Conservation (phyloP, 2,329 filamentous ascomycete species). For the Apiospora sp. region DNA sequence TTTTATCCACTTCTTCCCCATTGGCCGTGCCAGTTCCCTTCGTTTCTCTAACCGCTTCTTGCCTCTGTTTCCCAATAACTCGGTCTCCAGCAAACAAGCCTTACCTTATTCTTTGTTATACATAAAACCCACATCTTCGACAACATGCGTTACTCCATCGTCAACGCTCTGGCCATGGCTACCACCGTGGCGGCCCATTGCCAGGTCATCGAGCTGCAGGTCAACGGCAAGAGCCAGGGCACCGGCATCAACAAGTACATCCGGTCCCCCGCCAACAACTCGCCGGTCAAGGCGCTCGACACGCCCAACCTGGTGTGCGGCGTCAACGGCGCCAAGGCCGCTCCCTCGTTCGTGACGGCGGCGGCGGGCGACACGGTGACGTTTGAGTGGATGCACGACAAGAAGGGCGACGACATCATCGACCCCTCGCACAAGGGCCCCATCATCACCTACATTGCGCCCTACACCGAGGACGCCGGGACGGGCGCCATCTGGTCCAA, state of each 20-base stretch:
- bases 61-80: neutral
- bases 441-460: constrained; percentile 60
- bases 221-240: constrained; percentile 55
- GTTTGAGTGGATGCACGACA: constrained; percentile 61
- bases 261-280: constrained; percentile 53
- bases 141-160: constrained; percentile 44
- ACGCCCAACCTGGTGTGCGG: constrained; percentile 54
- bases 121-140: constrained; percentile 30
- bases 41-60: constrained; percentile 19
- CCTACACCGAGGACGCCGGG: constrained; percentile 47
- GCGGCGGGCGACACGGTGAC: constrained; percentile 55
- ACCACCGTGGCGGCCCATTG: constrained; percentile 53
- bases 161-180: constrained; percentile 44
- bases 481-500: constrained; percentile 59
- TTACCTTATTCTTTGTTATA: neutral
- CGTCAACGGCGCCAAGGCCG: constrained; percentile 48
- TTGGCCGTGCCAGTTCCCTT: constrained; percentile 22
- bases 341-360: constrained; percentile 53
- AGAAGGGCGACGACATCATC: constrained; percentile 59
- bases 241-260: constrained; percentile 52
- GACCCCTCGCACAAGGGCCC: constrained; percentile 61
- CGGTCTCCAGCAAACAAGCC: neutral
- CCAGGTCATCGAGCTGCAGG: constrained; percentile 55
- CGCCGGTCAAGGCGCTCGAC: constrained; percentile 53
- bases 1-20: constrained; percentile 12